Evolutionary conservation across 2,329 filamentous ascomycete genomes (phyloP).

Genomic region (Apiospora sp.): DNA sequence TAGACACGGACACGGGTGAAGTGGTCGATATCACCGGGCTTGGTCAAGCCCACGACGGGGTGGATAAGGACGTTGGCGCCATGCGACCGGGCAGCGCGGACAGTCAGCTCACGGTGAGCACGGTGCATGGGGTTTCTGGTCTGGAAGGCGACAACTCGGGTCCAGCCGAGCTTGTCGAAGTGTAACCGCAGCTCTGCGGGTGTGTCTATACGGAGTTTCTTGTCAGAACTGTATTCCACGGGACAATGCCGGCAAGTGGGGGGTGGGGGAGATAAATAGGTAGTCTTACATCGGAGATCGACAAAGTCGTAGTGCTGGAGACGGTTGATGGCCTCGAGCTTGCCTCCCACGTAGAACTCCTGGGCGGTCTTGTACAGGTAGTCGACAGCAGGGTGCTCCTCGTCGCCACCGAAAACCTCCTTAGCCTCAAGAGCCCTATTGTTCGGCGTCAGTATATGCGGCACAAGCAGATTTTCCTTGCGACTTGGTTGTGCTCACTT

Average conservation of each 20-base stretch:
- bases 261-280: not conserved
- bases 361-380: conserved; percentile 83
- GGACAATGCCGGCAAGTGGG: conserved; percentile 30
- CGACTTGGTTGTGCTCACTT: conserved; percentile 68
- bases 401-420: conserved; percentile 91
- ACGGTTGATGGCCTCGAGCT: conserved; percentile 93
- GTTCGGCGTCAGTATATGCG: not conserved
- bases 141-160: conserved; percentile 97
- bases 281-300: conserved; percentile 81
- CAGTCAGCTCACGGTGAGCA: conserved; percentile 96
- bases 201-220: conserved; percentile 65
- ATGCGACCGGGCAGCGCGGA: conserved; percentile 92
- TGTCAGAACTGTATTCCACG: not conserved
- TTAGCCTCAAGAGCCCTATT: conserved; percentile 86
- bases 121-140: conserved; percentile 99
- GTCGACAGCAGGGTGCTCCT: conserved; percentile 90
- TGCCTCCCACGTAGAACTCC: conserved; percentile 94
- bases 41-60: conserved; percentile 97
- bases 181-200: conserved; percentile 93
- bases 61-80: conserved; percentile 99
- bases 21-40: conserved; percentile 99
- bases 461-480: not conserved
- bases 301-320: conserved; percentile 99
- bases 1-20: conserved; percentile 99
- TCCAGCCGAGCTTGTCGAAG: conserved; percentile 99